Conservation (phyloP, 768 basidiomycete genomes). For the Mycena capillaripes region DNA sequence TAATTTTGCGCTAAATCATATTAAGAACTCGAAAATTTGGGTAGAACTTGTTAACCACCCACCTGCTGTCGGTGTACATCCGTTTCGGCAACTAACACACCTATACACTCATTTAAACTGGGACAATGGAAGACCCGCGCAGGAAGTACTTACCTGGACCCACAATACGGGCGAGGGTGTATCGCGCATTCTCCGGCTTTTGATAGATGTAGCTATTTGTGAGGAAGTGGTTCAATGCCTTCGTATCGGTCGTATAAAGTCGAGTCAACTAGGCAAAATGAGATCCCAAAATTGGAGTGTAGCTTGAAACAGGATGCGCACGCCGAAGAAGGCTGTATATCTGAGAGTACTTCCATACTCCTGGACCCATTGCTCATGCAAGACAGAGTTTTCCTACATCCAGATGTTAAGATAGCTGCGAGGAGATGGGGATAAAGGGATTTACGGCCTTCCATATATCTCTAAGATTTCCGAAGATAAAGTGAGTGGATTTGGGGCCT, state of each 20-base stretch:
- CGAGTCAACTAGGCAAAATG: neutral
- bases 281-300: neutral
- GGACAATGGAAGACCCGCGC: no score
- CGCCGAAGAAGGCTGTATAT: conserved; percentile 21
- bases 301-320: neutral
- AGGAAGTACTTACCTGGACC: conserved; percentile 33
- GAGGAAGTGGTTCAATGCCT: conserved; percentile 33
- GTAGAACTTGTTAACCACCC: neutral
- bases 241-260: conserved; percentile 26
- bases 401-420: neutral
- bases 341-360: conserved; percentile 31
- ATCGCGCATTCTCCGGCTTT: conserved; percentile 13
- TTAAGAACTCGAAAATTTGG: neutral
- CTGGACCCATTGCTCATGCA: conserved; percentile 27
- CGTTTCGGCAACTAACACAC: conserved; percentile 29
- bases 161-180: conserved; percentile 27
- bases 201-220: conserved; percentile 29
- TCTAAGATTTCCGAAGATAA: conserved; percentile 26
- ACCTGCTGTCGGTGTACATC: conserved; percentile 34
- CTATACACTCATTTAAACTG: no score
- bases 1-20: conserved; percentile 30
- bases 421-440: neutral
- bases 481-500: conserved; percentile 26
- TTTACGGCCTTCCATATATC: conserved; percentile 26
- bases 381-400: conserved; percentile 18